These are phyloP conservation scores for Saccharomycopsis schoenii DNA, from an alignment of 805 yeast species.

Conservation along the genomic window DNA sequence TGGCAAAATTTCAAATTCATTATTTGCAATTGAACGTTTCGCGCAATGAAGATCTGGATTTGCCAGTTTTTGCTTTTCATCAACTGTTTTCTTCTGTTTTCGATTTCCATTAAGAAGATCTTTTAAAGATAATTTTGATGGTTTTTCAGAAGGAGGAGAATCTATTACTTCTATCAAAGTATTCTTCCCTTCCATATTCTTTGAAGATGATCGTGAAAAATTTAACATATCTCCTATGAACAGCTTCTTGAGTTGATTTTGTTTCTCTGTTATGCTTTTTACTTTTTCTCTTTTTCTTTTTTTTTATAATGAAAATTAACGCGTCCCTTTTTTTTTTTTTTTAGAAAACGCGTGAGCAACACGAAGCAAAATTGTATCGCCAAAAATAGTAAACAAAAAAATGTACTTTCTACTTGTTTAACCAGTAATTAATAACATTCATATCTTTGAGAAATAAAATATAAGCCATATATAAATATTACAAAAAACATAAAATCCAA, in stretches of 20 bases:
- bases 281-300: too few relatives aligned
- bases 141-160: not conserved
- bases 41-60: not conserved
- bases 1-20: not conserved
- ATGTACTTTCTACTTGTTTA: too few relatives aligned
- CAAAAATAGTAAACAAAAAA: too few relatives aligned
- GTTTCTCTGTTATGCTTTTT: not conserved
- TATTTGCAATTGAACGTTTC: not conserved
- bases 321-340: not conserved
- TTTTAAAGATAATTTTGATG: not conserved
- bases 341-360: too few relatives aligned
- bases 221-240: not conserved
- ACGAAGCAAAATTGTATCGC: too few relatives aligned
- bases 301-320: not conserved
- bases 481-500: too few relatives aligned
- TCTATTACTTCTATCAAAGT: not conserved
- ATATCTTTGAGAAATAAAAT: too few relatives aligned
- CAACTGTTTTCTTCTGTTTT: not conserved
- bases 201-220: too few relatives aligned
- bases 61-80: not conserved
- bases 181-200: not conserved
- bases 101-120: not conserved
- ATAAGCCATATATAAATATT: too few relatives aligned
- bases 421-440: too few relatives aligned
- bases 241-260: not conserved